phyloP scores from a whole-genome alignment of 1,284 basidiomycete genomes.

The Sphagnurus paluster region DNA sequence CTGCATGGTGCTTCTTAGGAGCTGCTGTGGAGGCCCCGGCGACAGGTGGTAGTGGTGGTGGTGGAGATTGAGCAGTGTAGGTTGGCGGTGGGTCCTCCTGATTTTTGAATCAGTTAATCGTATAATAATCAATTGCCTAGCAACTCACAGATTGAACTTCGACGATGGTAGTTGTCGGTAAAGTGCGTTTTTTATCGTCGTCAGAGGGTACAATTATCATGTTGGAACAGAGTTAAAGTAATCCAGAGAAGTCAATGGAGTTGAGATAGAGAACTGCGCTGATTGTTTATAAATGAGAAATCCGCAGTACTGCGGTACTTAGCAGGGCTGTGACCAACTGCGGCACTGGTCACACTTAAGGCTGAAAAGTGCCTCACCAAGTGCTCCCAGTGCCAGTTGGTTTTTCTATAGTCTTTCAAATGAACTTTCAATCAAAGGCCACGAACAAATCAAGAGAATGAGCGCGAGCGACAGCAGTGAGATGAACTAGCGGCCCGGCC shows the following conservation, averaged over 20 bases:
- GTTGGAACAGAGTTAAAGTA: background rate
- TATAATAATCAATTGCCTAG: background rate
- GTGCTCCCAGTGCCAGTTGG: no score
- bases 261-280: no score
- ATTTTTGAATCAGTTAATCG: background rate
- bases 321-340: background rate
- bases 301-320: slow-evolving; percentile 7
- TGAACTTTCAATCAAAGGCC: no score
- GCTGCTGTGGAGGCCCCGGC: background rate
- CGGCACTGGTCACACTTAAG: no score
- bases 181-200: slow-evolving; percentile 11
- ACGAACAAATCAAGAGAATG: no score
- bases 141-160: slow-evolving; percentile 11
- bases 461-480: no score
- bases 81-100: slow-evolving; percentile 29
- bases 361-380: no score
- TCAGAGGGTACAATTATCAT: slow-evolving; percentile 17
- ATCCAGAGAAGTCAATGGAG: background rate
- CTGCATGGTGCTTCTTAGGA: slow-evolving; percentile 1
- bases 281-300: background rate
- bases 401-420: no score
- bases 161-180: background rate
- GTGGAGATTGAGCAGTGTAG: slow-evolving; percentile 25
- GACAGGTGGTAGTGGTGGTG: background rate
- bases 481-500: no score